Evolutionary conservation across 1,139 yeast species (phyloP), one percentile per base, ranked within the genome.

Genomic region (Protomyces inundatus): DNA sequence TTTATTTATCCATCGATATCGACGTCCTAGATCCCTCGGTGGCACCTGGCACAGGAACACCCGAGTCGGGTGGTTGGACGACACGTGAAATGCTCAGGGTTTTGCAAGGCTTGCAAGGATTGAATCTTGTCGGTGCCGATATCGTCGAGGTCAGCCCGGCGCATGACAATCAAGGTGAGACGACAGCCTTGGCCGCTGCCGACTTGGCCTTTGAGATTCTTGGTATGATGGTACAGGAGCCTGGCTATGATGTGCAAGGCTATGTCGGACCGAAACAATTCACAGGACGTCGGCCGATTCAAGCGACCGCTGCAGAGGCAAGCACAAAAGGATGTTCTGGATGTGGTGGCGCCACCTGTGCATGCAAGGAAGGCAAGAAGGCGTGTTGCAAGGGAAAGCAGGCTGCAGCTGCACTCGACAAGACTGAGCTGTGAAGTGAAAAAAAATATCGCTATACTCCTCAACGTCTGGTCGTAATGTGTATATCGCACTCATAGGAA

Each of bases 31-130:
- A 87, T 72, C 93, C 93, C 1, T 89, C 87, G 1, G 81, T 84
- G 70, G 89, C 90, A 3, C 87, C 90, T 64, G 95, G 93, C 1
- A 87, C 95, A 0, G 95, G 95, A 7, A 87, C 95, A 3, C 88
- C 86, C 67, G 95, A 87, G 74, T 85, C 87, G 3, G 95, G 95
- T 64, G 95, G 95, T 64, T 82, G 89, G 81, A 77, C 86, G 60
- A 86, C 91, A n/a, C 79, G 95, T 66, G 95, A 87, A 72, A 79
- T 87, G 66, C 80, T 87, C 64, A 79, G 84, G 66, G 78, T 87
- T 36, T 75, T 87, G 67, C 79, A 91, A 68, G 78, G 79, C 7
- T 74, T 87, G 52, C 87, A 85, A 32, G 75, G 75, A 9, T 77
- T 87, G 71, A 83, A 84, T 66, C 69, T 87, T 37, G 89, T 87